Evolutionary conservation across 371 early-diverging fungal species (phyloP).

Genomic region (Pancytospora philotis): DNA sequence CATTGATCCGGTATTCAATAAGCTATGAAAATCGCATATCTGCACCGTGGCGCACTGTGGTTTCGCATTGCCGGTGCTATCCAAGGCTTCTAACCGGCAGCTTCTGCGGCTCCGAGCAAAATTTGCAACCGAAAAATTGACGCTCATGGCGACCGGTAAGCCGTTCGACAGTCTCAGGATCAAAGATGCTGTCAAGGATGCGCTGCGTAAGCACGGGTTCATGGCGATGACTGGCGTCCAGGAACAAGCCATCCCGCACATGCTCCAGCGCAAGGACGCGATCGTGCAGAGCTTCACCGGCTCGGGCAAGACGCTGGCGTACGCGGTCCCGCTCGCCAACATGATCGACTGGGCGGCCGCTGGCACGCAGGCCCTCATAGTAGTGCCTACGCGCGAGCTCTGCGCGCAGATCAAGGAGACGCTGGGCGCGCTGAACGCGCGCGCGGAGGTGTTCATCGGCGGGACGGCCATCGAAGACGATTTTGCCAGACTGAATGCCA

Average conservation of each 20-base stretch:
- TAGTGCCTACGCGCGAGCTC: constrained; percentile 90
- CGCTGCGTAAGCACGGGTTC: constrained; percentile 25
- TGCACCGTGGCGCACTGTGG: too few relatives aligned
- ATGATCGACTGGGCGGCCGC: constrained; percentile 83
- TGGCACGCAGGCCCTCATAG: constrained; percentile 68
- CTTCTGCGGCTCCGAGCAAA: too few relatives aligned
- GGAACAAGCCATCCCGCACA: constrained; percentile 36
- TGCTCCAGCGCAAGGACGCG: constrained; percentile 41
- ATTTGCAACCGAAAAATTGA: too few relatives aligned
- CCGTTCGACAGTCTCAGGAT: too few relatives aligned
- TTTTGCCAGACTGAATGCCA: constrained; percentile 61
- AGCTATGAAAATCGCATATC: too few relatives aligned
- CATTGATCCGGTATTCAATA: too few relatives aligned
- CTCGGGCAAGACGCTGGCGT: constrained; percentile 56
- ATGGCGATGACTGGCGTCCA: constrained; percentile 47
- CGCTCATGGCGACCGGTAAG: too few relatives aligned
- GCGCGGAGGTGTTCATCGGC: constrained; percentile 83
- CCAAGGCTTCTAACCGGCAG: too few relatives aligned
- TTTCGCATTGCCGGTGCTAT: too few relatives aligned
- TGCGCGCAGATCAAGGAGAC: constrained; percentile 72
- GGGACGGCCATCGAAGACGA: constrained; percentile 86
- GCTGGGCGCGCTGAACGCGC: constrained; percentile 63
- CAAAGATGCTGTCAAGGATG: constrained; percentile 12
- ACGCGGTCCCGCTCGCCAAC: constrained; percentile 58
- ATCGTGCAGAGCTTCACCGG: constrained; percentile 55